phyloP scores from a whole-genome alignment of 2,329 filamentous ascomycete species.

The Diaporthe citriasiana region DNA sequence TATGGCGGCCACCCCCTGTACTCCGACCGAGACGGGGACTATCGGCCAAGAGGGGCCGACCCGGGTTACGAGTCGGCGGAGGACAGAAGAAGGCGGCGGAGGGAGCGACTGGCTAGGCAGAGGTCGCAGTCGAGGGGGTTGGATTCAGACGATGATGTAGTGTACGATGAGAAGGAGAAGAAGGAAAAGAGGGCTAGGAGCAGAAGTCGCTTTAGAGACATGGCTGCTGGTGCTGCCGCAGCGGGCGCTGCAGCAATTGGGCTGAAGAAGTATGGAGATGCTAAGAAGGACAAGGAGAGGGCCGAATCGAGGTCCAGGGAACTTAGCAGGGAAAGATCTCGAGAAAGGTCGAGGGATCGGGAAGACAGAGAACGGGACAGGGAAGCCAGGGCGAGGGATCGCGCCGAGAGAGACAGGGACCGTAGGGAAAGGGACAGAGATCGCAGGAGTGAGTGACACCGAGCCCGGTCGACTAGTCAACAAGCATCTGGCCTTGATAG shows the following conservation, averaged over 20 bases:
- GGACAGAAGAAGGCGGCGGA: conserved; percentile 49
- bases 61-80: conserved; percentile 63
- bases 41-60: conserved; percentile 15
- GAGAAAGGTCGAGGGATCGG: conserved; percentile 49
- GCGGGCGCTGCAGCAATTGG: conserved; percentile 74
- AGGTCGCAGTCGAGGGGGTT: conserved; percentile 50
- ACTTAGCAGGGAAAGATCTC: conserved; percentile 54
- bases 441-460: conserved; percentile 51
- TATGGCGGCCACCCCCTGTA: conserved; percentile 73
- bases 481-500: not conserved
- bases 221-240: conserved; percentile 68
- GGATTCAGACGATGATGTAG: conserved; percentile 45
- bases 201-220: conserved; percentile 66
- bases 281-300: conserved; percentile 58
- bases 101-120: conserved; percentile 52
- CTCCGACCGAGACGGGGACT: conserved; percentile 47
- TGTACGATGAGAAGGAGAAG: conserved; percentile 44
- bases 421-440: conserved; percentile 55
- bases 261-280: conserved; percentile 71
- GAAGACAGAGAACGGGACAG: conserved; percentile 42
- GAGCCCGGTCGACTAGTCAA: not conserved
- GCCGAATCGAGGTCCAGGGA: conserved; percentile 48
- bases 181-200: conserved; percentile 67
- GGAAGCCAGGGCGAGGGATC: conserved; percentile 48
- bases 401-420: conserved; percentile 53